Percentiles rank a stretch among this genome's conserved stretches.
These are phyloP conservation scores for Coemansia reversa DNA, from an alignment of 192 early-diverging fungal genomes.

Conservation along the genomic window DNA sequence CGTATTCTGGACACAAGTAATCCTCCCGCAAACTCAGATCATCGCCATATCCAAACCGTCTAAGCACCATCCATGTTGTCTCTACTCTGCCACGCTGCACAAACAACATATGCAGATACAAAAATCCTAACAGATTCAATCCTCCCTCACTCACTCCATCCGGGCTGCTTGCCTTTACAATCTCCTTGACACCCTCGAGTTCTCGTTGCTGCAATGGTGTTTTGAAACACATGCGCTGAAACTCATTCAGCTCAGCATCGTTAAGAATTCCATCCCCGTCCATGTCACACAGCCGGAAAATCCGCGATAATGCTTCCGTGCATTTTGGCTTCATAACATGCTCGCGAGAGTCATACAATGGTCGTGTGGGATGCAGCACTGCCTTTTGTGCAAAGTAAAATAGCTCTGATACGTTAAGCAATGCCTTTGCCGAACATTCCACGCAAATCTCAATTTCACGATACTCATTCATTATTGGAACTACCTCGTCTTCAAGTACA, in stretches of 20 bases:
- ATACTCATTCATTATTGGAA: slow-evolving; percentile 99
- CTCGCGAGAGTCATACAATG: slow-evolving; percentile 92
- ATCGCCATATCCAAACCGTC: slow-evolving; percentile 96
- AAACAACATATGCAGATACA: slow-evolving; percentile 93
- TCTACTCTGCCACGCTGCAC: slow-evolving; percentile 96
- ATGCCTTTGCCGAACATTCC: slow-evolving; percentile 95
- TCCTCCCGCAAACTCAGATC: slow-evolving; percentile 90
- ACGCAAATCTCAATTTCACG: slow-evolving; percentile 99
- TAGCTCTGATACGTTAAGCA: slow-evolving; percentile 96
- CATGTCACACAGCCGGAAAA: slow-evolving; percentile 93
- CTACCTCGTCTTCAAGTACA: slow-evolving; percentile 88
- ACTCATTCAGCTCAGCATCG: slow-evolving; percentile 95
- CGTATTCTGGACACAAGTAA: slow-evolving; percentile 82
- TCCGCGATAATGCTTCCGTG: slow-evolving; percentile 85
- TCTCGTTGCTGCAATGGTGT: slow-evolving; percentile 94
- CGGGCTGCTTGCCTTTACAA: slow-evolving; percentile 84
- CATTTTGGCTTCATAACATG: slow-evolving; percentile 86
- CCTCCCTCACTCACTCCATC: slow-evolving; percentile 83
- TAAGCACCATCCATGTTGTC: slow-evolving; percentile 97
- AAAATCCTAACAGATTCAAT: slow-evolving; percentile 89
- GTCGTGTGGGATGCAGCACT: slow-evolving; percentile 94
- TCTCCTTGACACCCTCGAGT: slow-evolving; percentile 93
- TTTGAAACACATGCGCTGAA: slow-evolving; percentile 93
- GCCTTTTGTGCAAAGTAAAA: slow-evolving; percentile 99
- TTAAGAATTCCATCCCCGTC: slow-evolving; percentile 92